These are phyloP conservation scores for Claviceps sorghi DNA, from an alignment of 2,329 filamentous ascomycete genomes.

Conservation along the genomic window DNA sequence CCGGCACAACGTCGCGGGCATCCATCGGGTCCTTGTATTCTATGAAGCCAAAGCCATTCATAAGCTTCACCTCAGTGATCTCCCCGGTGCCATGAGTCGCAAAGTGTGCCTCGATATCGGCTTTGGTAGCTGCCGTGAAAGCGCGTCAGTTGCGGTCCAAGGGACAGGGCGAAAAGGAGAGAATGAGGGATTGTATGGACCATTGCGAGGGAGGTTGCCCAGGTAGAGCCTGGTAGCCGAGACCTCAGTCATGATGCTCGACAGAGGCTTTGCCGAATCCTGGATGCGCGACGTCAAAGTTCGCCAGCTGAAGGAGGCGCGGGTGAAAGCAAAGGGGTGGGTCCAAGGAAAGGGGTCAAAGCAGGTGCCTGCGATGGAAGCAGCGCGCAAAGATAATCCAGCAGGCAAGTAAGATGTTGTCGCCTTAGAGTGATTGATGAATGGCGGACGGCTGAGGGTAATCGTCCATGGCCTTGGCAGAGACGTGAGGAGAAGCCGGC, in stretches of 20 bases:
- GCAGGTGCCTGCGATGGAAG: neutral
- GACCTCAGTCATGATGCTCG: constrained; percentile 58
- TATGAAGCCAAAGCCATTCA: constrained; percentile 99
- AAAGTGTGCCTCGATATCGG: constrained; percentile 93
- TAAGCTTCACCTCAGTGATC: constrained; percentile 97
- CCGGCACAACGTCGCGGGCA: constrained; percentile 93
- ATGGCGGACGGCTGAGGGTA: neutral
- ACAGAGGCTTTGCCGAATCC: constrained; percentile 3
- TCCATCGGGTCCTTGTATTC: constrained; percentile 99
- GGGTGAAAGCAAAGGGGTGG: neutral
- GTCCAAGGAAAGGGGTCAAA: neutral
- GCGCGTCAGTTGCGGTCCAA: constrained; percentile 28
- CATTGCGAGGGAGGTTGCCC: constrained; percentile 92
- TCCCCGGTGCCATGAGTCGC: constrained; percentile 89
- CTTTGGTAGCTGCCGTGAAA: constrained; percentile 67
- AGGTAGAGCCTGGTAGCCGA: constrained; percentile 91
- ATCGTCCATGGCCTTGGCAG: neutral
- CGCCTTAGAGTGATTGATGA: neutral
- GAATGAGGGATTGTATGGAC: constrained; percentile 33
- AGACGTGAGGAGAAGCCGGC: constrained; percentile 3
- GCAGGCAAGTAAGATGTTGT: neutral
- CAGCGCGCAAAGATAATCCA: neutral
- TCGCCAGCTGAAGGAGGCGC: neutral
- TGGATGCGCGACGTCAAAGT: constrained; percentile 1
- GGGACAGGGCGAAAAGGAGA: constrained; percentile 10